Conservation (phyloP, 2,329 filamentous ascomycete species). For the Xylaria sp. region DNA sequence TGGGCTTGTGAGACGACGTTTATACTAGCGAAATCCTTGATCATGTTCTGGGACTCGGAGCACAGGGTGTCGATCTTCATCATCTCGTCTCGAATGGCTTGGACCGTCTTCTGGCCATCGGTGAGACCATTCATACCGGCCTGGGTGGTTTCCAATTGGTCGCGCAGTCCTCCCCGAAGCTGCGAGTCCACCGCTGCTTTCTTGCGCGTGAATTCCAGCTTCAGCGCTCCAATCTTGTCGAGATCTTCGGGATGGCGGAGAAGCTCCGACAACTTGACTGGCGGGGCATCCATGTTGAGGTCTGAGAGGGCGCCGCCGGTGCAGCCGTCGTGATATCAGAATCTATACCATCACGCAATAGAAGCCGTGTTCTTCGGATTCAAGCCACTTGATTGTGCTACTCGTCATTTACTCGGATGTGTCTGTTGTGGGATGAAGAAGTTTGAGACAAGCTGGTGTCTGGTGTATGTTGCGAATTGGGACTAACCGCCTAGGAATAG, state of each 20-base stretch:
- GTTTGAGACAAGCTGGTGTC: neutral
- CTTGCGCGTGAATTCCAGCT: constrained; percentile 92
- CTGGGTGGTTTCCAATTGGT: constrained; percentile 95
- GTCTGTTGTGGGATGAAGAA: constrained; percentile 7
- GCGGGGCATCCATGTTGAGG: constrained; percentile 70
- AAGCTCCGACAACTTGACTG: constrained; percentile 88
- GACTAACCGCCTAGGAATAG: neutral
- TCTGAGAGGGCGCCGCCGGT: constrained; percentile 41
- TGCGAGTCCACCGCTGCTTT: constrained; percentile 91
- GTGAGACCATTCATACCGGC: constrained; percentile 88
- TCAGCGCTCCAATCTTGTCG: constrained; percentile 91
- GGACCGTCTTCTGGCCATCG: constrained; percentile 90
- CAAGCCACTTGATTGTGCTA: neutral
- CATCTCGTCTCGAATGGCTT: constrained; percentile 96
- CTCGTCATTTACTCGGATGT: neutral
- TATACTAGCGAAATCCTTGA: constrained; percentile 93
- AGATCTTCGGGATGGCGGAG: constrained; percentile 96
- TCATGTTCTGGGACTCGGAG: constrained; percentile 96
- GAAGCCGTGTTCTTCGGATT: neutral
- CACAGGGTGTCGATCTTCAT: constrained; percentile 98
- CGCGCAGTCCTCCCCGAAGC: constrained; percentile 85
- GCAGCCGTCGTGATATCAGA: constrained; percentile 40
- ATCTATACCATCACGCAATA: constrained; percentile 44
- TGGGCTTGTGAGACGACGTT: constrained; percentile 93
- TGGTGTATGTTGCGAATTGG: neutral